A percentile compares a stretch with the other conserved stretches of the same genome.
These are phyloP conservation scores for Prillingera fragicola DNA, from an alignment of 1,284 basidiomycete species.

Conservation along the genomic window DNA sequence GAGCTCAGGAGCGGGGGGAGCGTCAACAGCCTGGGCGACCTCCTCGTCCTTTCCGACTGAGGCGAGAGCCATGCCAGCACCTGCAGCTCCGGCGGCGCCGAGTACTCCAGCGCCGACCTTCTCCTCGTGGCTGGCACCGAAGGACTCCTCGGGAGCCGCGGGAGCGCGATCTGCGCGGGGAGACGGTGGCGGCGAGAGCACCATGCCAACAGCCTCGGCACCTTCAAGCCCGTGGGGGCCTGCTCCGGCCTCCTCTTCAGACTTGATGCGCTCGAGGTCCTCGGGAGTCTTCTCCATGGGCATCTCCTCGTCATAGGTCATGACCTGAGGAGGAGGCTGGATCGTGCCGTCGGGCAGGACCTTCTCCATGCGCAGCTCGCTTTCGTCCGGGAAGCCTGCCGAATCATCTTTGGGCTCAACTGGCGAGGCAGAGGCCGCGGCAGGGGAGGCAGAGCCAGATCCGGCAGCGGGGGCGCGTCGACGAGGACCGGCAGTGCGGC, in stretches of 20 bases:
- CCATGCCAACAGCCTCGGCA: conserved; percentile 39
- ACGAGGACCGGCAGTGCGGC: conserved; percentile 38
- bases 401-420: neutral
- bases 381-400: neutral
- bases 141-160: neutral
- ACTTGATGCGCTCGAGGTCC: conserved; percentile 17
- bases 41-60: conserved; percentile 20
- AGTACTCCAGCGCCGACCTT: conserved; percentile 23
- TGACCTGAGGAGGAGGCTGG: conserved; percentile 38
- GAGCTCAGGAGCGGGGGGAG: neutral
- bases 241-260: conserved; percentile 22
- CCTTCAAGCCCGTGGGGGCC: conserved; percentile 30
- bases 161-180: neutral
- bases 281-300: conserved; percentile 31
- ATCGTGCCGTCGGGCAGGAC: conserved; percentile 24
- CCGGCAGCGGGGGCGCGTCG: conserved; percentile 18
- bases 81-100: conserved; percentile 38
- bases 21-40: conserved; percentile 5
- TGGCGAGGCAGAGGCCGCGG: neutral
- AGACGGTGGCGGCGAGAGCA: conserved; percentile 18
- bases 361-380: conserved; percentile 9
- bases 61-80: conserved; percentile 42
- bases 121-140: conserved; percentile 16
- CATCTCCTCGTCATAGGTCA: conserved; percentile 34
- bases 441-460: neutral